Conservation (phyloP, 2,329 filamentous ascomycete genomes). For the Penicillium griseofulvum region DNA sequence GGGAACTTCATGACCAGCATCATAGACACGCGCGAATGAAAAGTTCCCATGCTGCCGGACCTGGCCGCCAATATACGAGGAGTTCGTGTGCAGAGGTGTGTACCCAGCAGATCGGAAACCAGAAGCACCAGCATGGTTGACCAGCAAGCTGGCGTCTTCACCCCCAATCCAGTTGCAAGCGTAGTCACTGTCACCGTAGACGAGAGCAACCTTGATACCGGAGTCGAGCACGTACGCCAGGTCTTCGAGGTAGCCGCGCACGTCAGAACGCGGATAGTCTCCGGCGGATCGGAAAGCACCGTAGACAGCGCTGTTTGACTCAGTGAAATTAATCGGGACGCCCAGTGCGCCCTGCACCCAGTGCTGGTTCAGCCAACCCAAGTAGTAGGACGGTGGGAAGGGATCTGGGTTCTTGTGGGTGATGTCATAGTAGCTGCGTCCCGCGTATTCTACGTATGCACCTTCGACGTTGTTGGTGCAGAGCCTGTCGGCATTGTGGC, state of each 20-base stretch:
- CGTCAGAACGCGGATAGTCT: constrained; percentile 50
- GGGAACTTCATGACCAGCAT: constrained; percentile 51
- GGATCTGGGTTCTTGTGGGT: constrained; percentile 52
- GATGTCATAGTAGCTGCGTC: constrained; percentile 58
- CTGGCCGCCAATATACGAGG: constrained; percentile 45
- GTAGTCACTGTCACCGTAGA: constrained; percentile 60
- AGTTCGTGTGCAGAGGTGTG: constrained; percentile 42
- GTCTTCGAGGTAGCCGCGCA: constrained; percentile 38
- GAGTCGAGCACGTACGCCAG: constrained; percentile 53
- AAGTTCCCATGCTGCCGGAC: constrained; percentile 51
- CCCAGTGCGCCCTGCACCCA: constrained; percentile 59
- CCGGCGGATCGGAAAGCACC: constrained; percentile 48
- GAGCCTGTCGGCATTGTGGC: constrained; percentile 45
- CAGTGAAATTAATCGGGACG: constrained; percentile 59
- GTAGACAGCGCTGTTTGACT: constrained; percentile 44
- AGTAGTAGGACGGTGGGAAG: constrained; percentile 53
- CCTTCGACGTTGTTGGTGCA: constrained; percentile 48
- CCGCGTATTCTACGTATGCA: constrained; percentile 42
- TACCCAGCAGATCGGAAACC: constrained; percentile 54
- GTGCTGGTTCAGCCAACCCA: constrained; percentile 57
- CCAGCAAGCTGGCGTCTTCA: constrained; percentile 50
- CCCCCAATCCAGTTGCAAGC: constrained; percentile 59
- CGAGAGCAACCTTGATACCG: constrained; percentile 56
- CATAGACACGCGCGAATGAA: constrained; percentile 49
- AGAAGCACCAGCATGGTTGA: constrained; percentile 46